Percentiles rank a stretch among this genome's conserved stretches.
Conservation (phyloP, 2,329 filamentous ascomycete species). For the Calonectria honghensis region DNA sequence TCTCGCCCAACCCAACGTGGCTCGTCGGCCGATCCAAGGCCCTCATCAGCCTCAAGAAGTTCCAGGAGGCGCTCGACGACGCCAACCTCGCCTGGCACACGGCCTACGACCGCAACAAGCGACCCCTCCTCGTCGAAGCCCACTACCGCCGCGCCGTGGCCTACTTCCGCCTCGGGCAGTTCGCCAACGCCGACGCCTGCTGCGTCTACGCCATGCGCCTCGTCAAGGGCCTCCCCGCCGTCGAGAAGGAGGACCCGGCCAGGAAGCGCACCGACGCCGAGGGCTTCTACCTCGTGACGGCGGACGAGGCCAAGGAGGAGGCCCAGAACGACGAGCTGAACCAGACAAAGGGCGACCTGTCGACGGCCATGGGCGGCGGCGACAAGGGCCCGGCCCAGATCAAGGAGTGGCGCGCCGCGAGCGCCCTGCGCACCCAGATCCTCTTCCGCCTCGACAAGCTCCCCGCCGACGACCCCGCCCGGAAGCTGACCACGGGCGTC, state of each 20-base stretch:
- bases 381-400: constrained; percentile 37
- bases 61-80: constrained; percentile 80
- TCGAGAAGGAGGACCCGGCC: constrained; percentile 59
- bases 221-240: constrained; percentile 57
- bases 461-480: constrained; percentile 65
- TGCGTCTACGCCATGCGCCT: constrained; percentile 74
- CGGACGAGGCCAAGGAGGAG: constrained; percentile 55
- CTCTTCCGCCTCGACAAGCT: constrained; percentile 67
- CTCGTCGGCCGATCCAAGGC: constrained; percentile 88
- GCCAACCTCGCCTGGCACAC: constrained; percentile 79
- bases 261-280: constrained; percentile 62
- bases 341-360: constrained; percentile 24
- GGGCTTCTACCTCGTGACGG: constrained; percentile 68
- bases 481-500: constrained; percentile 65
- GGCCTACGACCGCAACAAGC: constrained; percentile 80
- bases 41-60: constrained; percentile 78
- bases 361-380: constrained; percentile 28
- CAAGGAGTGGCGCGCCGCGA: constrained; percentile 63
- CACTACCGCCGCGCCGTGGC: constrained; percentile 88
- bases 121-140: constrained; percentile 85
- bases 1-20: constrained; percentile 83
- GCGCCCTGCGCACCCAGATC: constrained; percentile 68
- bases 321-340: constrained; percentile 58
- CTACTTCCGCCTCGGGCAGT: constrained; percentile 81
- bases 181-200: constrained; percentile 84